Evolutionary conservation across 768 basidiomycete genomes (phyloP), one percentile per base, ranked within the genome.

Genomic region (Nevesoporus exiguus): DNA sequence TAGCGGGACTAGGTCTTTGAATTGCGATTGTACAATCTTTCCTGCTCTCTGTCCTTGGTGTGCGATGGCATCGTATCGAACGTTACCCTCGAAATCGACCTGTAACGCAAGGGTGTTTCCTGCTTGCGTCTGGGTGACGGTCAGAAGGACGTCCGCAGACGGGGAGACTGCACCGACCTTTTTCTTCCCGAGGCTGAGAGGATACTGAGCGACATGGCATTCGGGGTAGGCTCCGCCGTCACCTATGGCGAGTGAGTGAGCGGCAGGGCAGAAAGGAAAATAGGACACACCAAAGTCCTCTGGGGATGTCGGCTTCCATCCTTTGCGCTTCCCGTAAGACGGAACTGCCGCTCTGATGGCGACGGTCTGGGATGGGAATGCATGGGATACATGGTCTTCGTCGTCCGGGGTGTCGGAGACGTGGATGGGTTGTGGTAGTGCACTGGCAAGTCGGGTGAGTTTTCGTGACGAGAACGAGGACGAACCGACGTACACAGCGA

Each of bases 131-230:
- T 96, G 56, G 7, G 21, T 29, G 34, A 57, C n/a, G 42, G 22
- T 61, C 19, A 48, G 34, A 37, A 19, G 31, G 33, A 24, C 25
- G 55, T 27, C 17, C 33, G 31, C 30, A 27, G 30, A 30, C 27
- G 2, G 24, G 7, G 10, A 46, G 10, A 44, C 27, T 3, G 5
- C 7, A 66, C 83, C 58, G 49, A 87, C 93, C 83, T 95, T 95
- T 81, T 97, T 97, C 74, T 83, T 82, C 52, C 96, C 96, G 81
- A 99, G 86, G 52, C 93, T 92, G 57, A 98, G 71, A 11, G 96
- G 96, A 75, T 97, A 99, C 70, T 99, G 96, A 7, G 97, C 97
- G 49, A 96, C 76, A 79, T 95, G 93, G 71, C 95, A 98, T 76
- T 99, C 93, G 5, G 93, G 93, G 72, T 86, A 92, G 52, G 93